These are phyloP conservation scores for Penicillium cosmopolitanum DNA, from an alignment of 495 filamentous ascomycete genomes.

Conservation along the genomic window DNA sequence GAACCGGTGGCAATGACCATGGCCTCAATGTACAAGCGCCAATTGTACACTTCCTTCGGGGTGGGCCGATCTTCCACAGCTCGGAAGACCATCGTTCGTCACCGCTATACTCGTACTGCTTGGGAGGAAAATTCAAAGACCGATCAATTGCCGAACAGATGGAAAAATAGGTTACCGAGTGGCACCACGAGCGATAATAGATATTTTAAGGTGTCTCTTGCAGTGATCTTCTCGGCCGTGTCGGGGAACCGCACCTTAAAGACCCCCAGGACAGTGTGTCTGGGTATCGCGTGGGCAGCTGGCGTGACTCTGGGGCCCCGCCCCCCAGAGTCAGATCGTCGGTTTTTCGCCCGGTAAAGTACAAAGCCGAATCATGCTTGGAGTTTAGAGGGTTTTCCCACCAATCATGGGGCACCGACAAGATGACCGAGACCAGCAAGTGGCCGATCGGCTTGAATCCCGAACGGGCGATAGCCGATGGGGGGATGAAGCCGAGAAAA, in stretches of 20 bases:
- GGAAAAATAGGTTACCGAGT: slow-evolving; percentile 6
- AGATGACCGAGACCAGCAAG: not conserved
- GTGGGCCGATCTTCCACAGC: slow-evolving; percentile 61
- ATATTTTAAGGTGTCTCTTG: slow-evolving; percentile 7
- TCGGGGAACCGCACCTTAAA: slow-evolving; percentile 4
- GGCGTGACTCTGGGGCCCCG: slow-evolving; percentile 6
- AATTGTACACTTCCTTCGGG: slow-evolving; percentile 64
- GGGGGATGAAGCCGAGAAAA: not conserved
- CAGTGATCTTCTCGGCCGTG: slow-evolving; percentile 3
- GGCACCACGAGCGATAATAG: slow-evolving; percentile 12
- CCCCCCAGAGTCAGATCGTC: not conserved
- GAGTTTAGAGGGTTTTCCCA: not conserved
- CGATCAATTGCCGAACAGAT: slow-evolving; percentile 7
- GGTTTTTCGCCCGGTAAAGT: not conserved
- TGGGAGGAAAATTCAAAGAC: not conserved
- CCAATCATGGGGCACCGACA: not conserved
- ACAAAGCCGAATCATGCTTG: not conserved
- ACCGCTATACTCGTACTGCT: not conserved
- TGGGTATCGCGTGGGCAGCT: not conserved
- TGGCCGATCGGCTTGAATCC: slow-evolving; percentile 4
- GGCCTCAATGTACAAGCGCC: slow-evolving; percentile 61
- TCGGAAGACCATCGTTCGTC: slow-evolving; percentile 21
- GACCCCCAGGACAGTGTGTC: not conserved
- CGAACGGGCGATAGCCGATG: slow-evolving; percentile 8
- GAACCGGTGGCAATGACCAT: slow-evolving; percentile 56